Conservation (phyloP, 2,329 filamentous ascomycete species). For the Cyphellophora attinorum region DNA sequence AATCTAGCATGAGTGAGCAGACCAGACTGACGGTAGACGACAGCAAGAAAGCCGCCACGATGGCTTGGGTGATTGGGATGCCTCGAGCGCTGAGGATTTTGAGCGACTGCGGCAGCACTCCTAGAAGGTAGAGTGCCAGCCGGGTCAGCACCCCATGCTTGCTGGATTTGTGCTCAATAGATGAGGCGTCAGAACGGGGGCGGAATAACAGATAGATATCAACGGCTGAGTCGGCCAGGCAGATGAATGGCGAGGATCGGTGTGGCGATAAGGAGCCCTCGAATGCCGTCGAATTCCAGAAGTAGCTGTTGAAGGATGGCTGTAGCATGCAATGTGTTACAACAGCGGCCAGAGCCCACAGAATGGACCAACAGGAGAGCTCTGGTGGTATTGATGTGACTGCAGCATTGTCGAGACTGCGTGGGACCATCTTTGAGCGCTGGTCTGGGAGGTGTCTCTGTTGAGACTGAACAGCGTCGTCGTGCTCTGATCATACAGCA, state of each 20-base stretch:
- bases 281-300: background rate
- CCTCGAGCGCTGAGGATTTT: conserved; percentile 1
- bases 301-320: background rate
- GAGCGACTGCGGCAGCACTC: conserved; percentile 1
- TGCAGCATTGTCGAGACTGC: too few relatives aligned
- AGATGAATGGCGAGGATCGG: conserved; percentile 2
- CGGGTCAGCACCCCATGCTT: background rate
- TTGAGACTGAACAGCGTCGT: too few relatives aligned
- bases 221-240: background rate
- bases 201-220: background rate
- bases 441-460: too few relatives aligned
- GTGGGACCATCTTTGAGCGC: too few relatives aligned
- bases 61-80: conserved; percentile 1
- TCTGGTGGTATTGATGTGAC: too few relatives aligned
- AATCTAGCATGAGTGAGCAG: background rate
- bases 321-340: background rate
- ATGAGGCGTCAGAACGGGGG: background rate
- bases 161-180: background rate
- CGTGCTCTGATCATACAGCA: too few relatives aligned
- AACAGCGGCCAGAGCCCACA: background rate
- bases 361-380: background rate
- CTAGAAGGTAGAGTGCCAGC: background rate
- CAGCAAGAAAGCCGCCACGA: background rate
- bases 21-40: conserved; percentile 1
- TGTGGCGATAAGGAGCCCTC: conserved; percentile 1